Evolutionary conservation across 352 stramenopile species (phyloP), one percentile per base, ranked within the genome.

Genomic region (Peronospora farinosa): DNA sequence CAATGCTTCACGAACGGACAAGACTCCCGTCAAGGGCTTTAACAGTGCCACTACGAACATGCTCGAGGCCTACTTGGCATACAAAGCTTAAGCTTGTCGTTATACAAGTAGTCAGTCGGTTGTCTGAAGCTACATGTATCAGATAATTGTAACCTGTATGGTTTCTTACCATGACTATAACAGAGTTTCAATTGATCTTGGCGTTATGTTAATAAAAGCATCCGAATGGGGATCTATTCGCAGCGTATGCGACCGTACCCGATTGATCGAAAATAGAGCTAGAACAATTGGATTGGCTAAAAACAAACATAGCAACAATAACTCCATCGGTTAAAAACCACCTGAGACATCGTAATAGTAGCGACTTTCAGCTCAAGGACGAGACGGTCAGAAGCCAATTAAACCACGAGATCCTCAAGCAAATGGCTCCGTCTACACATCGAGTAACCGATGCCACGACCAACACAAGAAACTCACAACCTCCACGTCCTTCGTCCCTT

Each of bases 31-130:
- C 42, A 69, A 95, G 67, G 93, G 92, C 42, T 98, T 98, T 70
- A 98, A 98, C 69, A 87, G 79, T 57, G 96, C 87, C 36, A 98
- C 94, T 0, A 82, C 84, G 16, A 70, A 66, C 47, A 74, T 98
- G 49, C 69, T 98, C n/a, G 85, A 92, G 60, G 88, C 84, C 33
- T 98, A 98, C 69, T 60, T 97, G 25, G 59, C 51, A n/a, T 62
- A 92, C 74, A 84, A 86, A 70, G 65, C 67, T 15, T 84, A 78
- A 63, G 25, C n/a, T 12, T 37, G 5, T 37, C 12, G 31, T 37
- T 37, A n/a, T 6, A 15, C 31, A 4, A 21, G 19, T 21, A 15
- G 11, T 35, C 8, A n/a, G 31, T 37, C 31, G 9, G 11, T 37
- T 37, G 31, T 37, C 31, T 37, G n/a, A 37, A 37, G 31, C 31